Evolutionary conservation across 257 asterid species (phyloP), one percentile per base, ranked within the genome.

Genomic region (Coffea canephora): DNA sequence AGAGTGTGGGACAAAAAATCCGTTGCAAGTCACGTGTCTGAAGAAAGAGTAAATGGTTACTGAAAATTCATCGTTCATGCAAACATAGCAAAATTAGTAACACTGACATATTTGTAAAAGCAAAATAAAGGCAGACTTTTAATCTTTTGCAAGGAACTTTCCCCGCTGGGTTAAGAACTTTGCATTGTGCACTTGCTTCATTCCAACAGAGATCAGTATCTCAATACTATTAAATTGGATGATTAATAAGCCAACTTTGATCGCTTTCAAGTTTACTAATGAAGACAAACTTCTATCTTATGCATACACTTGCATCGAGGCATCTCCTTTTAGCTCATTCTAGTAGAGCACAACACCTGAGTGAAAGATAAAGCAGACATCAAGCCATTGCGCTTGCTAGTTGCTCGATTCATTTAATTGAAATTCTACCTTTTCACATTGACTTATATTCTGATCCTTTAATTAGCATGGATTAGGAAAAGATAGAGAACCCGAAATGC

Each of bases 191-290:
- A 18, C 27, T 57, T 57, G 9, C 66, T 59, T 59, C 64, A 55
- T 18, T 55, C 64, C 9, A 18, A 55, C 7, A 16, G 16, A 21
- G 31, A 59, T 59, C 21, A 59, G 14, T 31, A 23, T 61, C 9
- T 3, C 27, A 27, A 25, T 54, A 19, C 2, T 78, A 45, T 18
- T 19, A 43, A 21, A 43, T 54, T 59, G 64, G 75, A 57, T 73
- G n/a, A 74, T 77, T 69, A 66, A 75, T 69, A 66, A 75, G 80
- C 55, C 84, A 74, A 66, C 71, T 8, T 45, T 67, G 48, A 73
- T 67, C 55, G 36, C 74, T 67, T 67, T 31, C 21, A 69, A 54
- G 50, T 73, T 59, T 72, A n/a, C 18, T 19, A 62, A 43, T 15
- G 68, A 65, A 21, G 55, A 69, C 76, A 57, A 78, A 50, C 72